Evolutionary conservation across 164 flowering plant genomes (phyloP).

Genomic region (Nelumbo lutea): DNA sequence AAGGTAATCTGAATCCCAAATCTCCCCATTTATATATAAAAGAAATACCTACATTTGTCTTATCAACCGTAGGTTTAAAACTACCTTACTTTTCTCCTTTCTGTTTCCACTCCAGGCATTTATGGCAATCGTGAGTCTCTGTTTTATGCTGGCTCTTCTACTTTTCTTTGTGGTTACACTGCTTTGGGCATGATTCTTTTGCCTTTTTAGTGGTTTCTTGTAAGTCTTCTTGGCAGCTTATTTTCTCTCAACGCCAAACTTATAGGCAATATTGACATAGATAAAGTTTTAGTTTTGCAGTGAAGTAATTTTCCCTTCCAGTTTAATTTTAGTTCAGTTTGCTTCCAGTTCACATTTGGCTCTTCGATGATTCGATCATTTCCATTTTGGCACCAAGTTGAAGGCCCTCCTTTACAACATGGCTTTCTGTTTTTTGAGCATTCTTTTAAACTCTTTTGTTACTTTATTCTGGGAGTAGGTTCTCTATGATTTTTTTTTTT

Average conservation of each 20-base stretch:
- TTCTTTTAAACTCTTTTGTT: too few species aligned
- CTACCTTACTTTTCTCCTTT: not conserved
- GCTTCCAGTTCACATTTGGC: too few species aligned
- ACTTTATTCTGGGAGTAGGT: too few species aligned
- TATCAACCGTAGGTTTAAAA: not conserved
- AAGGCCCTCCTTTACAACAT: too few species aligned
- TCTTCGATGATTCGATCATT: too few species aligned
- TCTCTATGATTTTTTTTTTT: too few species aligned
- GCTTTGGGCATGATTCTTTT: constrained; percentile 45
- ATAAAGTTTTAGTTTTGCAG: too few species aligned
- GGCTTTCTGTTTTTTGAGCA: too few species aligned
- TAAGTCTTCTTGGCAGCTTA: not conserved
- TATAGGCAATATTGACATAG: too few species aligned
- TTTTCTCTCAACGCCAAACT: not conserved
- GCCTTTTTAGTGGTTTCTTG: not conserved
- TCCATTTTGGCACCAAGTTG: too few species aligned
- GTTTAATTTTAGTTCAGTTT: too few species aligned
- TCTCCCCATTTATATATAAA: not conserved
- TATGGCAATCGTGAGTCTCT: constrained; percentile 46
- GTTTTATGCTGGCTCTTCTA: constrained; percentile 55
- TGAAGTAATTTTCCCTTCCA: too few species aligned
- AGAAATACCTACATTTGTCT: not conserved
- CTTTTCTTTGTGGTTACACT: constrained; percentile 56
- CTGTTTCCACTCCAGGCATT: constrained; percentile 47
- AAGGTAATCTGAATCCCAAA: constrained; percentile 37